Evolutionary conservation across 495 filamentous ascomycete genomes (phyloP).

Genomic region (Astrothelium subdiscretum): DNA sequence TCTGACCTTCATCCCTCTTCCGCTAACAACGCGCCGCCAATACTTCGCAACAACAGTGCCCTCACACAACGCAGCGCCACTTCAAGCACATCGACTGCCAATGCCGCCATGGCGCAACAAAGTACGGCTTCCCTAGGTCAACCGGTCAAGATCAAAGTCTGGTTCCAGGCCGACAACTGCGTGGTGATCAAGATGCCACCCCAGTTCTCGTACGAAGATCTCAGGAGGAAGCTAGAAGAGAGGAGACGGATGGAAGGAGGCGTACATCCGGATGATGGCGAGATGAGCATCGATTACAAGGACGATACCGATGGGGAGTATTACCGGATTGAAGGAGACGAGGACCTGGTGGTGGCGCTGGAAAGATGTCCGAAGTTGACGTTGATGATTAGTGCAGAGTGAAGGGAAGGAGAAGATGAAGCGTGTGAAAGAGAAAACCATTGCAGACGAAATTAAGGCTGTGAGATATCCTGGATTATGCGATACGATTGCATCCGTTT

Average conservation of each 20-base stretch:
- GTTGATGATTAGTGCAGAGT: constrained; percentile 50
- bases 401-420: neutral
- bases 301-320: constrained; percentile 71
- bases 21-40: neutral
- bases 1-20: constrained; percentile 31
- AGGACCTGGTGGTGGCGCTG: constrained; percentile 69
- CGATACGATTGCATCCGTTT: neutral
- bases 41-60: neutral
- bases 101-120: constrained; percentile 15
- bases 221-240: constrained; percentile 57
- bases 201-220: constrained; percentile 54
- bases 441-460: neutral
- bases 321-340: constrained; percentile 60
- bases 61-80: constrained; percentile 32
- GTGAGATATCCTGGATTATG: neutral
- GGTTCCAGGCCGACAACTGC: constrained; percentile 75
- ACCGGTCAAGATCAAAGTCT: constrained; percentile 81
- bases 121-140: constrained; percentile 10
- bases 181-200: constrained; percentile 81
- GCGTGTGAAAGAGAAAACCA: neutral
- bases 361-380: constrained; percentile 77
- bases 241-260: constrained; percentile 25
- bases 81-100: constrained; percentile 41
- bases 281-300: constrained; percentile 69
- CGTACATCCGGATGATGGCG: constrained; percentile 35